phyloP scores from a whole-genome alignment of 179 eudicot species.

The Drosera spatulata region DNA sequence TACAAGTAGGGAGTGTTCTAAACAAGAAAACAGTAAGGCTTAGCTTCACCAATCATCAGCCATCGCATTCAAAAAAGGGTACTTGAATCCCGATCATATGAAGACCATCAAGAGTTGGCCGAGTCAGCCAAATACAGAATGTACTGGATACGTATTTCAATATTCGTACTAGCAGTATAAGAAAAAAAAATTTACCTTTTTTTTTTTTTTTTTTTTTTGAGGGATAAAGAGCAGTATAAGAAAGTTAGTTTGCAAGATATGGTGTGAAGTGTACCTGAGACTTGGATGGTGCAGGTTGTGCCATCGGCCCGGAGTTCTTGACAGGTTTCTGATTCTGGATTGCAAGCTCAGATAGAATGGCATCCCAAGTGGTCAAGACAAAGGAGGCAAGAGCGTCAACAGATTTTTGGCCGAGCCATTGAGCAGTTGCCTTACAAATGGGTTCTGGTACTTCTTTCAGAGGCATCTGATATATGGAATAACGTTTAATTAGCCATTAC shows the following conservation, averaged over 20 bases:
- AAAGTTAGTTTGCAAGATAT: neutral
- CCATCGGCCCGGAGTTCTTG: constrained; percentile 21
- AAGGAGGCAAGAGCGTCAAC: constrained; percentile 29
- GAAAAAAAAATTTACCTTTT: too few relatives aligned
- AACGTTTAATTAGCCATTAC: too few relatives aligned
- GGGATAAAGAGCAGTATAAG: neutral
- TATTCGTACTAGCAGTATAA: too few relatives aligned
- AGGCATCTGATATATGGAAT: constrained; percentile 23
- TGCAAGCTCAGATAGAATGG: constrained; percentile 26
- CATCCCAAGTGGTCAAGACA: constrained; percentile 29
- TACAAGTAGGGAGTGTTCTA: too few relatives aligned
- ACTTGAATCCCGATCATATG: too few relatives aligned
- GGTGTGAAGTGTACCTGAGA: constrained; percentile 26
- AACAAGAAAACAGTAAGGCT: too few relatives aligned
- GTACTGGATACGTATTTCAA: too few relatives aligned
- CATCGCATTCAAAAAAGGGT: too few relatives aligned
- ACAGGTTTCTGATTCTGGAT: constrained; percentile 17
- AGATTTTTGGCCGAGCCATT: constrained; percentile 38
- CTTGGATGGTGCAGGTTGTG: constrained; percentile 23
- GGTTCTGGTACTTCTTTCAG: constrained; percentile 29
- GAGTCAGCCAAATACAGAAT: too few relatives aligned
- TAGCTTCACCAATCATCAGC: too few relatives aligned
- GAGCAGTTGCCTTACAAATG: constrained; percentile 31
- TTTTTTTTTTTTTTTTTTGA: too few relatives aligned
- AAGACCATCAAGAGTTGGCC: too few relatives aligned